These are phyloP conservation scores for Naumovozyma baii DNA, from an alignment of 805 yeast species.

Conservation along the genomic window DNA sequence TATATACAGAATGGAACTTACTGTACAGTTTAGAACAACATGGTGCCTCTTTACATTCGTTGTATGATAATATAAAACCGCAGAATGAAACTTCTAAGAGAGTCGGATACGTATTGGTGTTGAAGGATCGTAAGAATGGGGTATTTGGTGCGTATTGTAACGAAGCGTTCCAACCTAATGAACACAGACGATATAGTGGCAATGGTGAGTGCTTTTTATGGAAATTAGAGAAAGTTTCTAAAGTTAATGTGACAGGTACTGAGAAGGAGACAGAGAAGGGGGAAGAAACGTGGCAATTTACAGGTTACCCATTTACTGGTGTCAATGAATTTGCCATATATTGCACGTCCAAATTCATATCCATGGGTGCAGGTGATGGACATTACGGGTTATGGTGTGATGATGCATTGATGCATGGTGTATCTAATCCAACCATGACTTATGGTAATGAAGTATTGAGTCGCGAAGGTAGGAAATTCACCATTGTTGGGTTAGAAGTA, in stretches of 20 bases:
- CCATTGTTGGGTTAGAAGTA: slow-evolving; percentile 67
- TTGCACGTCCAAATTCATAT: slow-evolving; percentile 65
- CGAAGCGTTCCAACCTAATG: slow-evolving; percentile 63
- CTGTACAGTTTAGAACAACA: slow-evolving; percentile 83
- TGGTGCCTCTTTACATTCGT: slow-evolving; percentile 76
- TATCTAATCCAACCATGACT: slow-evolving; percentile 67
- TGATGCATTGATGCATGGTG: slow-evolving; percentile 63
- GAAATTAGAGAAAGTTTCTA: slow-evolving; percentile 48
- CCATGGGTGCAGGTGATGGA: slow-evolving; percentile 89
- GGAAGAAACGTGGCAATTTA: slow-evolving; percentile 38
- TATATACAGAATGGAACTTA: slow-evolving; percentile 68
- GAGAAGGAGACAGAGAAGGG: slow-evolving; percentile 3
- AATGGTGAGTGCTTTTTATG: slow-evolving; percentile 93
- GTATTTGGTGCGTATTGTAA: slow-evolving; percentile 74
- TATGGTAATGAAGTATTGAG: slow-evolving; percentile 82
- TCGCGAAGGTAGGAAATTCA: slow-evolving; percentile 52
- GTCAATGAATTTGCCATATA: slow-evolving; percentile 76
- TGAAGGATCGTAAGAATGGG: slow-evolving; percentile 54
- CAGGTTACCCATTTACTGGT: slow-evolving; percentile 83
- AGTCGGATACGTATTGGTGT: slow-evolving; percentile 64
- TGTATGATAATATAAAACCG: slow-evolving; percentile 51
- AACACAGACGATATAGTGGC: slow-evolving; percentile 70
- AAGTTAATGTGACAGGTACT: slow-evolving; percentile 2
- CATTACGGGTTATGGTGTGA: slow-evolving; percentile 89
- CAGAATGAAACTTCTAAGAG: slow-evolving; percentile 34